Base-by-base conservation (phyloP, 805 yeast genomes). In the Sungouiozyma ichnusensis region DNA sequence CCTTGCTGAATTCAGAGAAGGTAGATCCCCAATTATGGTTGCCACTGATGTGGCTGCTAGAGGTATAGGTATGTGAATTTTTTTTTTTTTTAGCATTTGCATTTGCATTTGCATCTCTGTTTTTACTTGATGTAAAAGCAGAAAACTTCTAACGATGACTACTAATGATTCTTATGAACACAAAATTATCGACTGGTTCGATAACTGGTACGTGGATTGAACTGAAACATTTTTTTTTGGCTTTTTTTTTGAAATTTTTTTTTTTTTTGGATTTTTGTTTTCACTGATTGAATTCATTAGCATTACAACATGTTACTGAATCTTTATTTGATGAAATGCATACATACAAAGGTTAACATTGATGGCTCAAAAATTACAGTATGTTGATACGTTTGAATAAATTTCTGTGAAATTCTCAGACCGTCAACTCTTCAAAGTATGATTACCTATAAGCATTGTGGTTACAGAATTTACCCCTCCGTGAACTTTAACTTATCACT, bases 31-130 rank as follows among this genome's bases (percentile, higher is more conserved):
- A 51, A 81, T 92, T 60, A 87, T 92, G 97, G 95, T 88, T 63
- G 98, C 98, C 48, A 92, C 98, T 51, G 98, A 92, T 68, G 98
- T 92, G 65, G 98, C 98, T 49, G 96, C 98, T 53, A 85, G 98
- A 77, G 98, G 98, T 79, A 87, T 92, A 72, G 97, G 95, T 86
- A 85, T 69, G 96, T 85, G 65, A 46, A 36, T 46, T 44, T 20
- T 40, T 43, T 46, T 40, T 38, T 36, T 40, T 43, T 35, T 41
- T 33, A 37, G 44, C 40, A n/a, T 15, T 39, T 51, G 41, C 46
- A 32, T 13, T 24, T 18, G 16, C 19, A n/a, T 15, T 39, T 51
- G 41, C 46, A 32, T 13, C 20, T 18, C 15, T 20, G 29, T 24
- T 24, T 24, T 11, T 24, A 24, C 29, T 24, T 24, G 29, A 24